These are phyloP conservation scores for Aspergillus eucalypticola DNA, from an alignment of 2,329 filamentous ascomycete species.

Conservation along the genomic window DNA sequence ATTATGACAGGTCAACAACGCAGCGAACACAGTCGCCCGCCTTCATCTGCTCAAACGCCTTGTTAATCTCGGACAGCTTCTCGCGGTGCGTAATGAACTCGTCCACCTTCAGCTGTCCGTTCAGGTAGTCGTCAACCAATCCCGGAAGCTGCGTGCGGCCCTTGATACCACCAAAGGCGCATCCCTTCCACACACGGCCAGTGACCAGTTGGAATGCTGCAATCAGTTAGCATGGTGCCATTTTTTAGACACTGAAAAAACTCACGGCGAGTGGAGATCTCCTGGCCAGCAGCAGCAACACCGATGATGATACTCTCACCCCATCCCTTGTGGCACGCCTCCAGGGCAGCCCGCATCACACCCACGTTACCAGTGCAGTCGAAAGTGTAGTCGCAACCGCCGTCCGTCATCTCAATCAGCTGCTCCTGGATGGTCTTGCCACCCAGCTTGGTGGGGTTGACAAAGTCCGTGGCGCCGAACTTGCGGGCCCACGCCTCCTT, in stretches of 20 bases:
- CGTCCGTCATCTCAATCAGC: constrained; percentile 96
- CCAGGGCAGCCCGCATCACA: constrained; percentile 92
- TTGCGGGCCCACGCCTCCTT: constrained; percentile 93
- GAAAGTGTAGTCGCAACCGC: constrained; percentile 98
- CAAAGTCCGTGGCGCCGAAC: constrained; percentile 95
- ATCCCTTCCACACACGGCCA: constrained; percentile 95
- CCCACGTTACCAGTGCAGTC: constrained; percentile 97
- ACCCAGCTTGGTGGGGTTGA: constrained; percentile 82
- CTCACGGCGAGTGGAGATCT: constrained; percentile 91
- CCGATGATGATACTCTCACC: constrained; percentile 97
- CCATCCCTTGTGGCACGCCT: constrained; percentile 99
- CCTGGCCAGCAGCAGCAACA: constrained; percentile 92
- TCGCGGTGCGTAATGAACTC: constrained; percentile 99
- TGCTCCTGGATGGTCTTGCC: constrained; percentile 82
- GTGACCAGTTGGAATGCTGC: constrained; percentile 97
- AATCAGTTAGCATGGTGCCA: constrained; percentile 19
- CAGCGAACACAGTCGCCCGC: constrained; percentile 94
- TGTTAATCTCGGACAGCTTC: constrained; percentile 78
- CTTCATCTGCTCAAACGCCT: constrained; percentile 92
- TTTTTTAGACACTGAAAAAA: constrained; percentile 29
- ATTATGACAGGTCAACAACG: constrained; percentile 64
- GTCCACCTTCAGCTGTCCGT: constrained; percentile 90
- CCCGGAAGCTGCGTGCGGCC: constrained; percentile 87
- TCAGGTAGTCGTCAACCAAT: constrained; percentile 86
- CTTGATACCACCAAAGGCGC: constrained; percentile 97